Evolutionary conservation across 2,329 filamentous ascomycete genomes (phyloP), one percentile per base, ranked within the genome.

Genomic region (Paramyrothecium sp.): DNA sequence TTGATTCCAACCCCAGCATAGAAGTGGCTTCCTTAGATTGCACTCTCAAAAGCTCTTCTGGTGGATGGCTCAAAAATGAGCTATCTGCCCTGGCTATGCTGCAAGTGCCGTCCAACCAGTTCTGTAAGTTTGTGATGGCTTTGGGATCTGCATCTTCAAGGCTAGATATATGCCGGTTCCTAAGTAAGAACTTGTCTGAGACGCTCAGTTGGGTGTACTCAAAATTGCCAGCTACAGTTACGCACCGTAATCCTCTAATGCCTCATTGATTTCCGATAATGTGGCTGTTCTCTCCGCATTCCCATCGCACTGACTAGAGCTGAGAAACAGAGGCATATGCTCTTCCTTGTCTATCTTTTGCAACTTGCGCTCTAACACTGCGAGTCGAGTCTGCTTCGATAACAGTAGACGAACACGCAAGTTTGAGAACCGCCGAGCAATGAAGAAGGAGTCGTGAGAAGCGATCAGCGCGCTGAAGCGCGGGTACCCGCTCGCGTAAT

Each of bases 321-420:
- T 55, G 19, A 57, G 56, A 47, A 55, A 57, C 19, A 59, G n/a
- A 5, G 53, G 51, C 1, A 22, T 53, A 5, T n/a, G 13, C 53
- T 73, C 65, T 7, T 66, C 53, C 41, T 54, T 12, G 56, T 73
- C 70, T 8, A 69, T 60, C 34, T 62, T 19, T 3, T 70, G 59
- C 1, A 73, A 60, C 26, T 59, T 21, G 51, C 64, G 7, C 53
- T 74, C 71, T 2, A 74, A 66, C 16, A 63, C 20, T 7, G 59
- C 60, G 5, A 73, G 16, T 30, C 57, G 55, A 54, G 73, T 69
- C 57, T 73, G 70, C 54, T 71, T 71, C 10, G 65, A 46, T 2
- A 73, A 63, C 3, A 73, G 62, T 1, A 73, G 41, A 11, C 72
- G 61, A 7, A 63, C 61, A 2, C 71, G 65, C 12, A 71, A 54